Evolutionary conservation across 2,329 filamentous ascomycete species (phyloP).

Genomic region (Drechmeria coniospora): DNA sequence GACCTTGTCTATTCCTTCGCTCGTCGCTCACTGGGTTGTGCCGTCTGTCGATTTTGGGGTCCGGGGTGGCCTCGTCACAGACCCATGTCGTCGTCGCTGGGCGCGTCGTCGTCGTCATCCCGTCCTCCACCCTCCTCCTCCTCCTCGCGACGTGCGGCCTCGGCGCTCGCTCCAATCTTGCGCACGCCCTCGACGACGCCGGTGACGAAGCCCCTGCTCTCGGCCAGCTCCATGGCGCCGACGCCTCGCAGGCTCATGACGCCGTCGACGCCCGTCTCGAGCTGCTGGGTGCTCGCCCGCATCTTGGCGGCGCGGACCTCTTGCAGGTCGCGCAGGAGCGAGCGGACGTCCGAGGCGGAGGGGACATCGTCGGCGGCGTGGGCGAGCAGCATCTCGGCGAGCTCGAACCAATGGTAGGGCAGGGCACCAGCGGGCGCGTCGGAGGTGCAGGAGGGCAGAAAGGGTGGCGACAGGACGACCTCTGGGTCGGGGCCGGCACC

Average conservation of each 20-base stretch:
- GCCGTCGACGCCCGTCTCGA: slow-evolving; percentile 60
- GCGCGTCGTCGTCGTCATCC: slow-evolving; percentile 50
- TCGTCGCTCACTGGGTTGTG: too few species aligned
- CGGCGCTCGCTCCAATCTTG: slow-evolving; percentile 66
- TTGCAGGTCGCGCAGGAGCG: slow-evolving; percentile 63
- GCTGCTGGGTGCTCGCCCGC: slow-evolving; percentile 53
- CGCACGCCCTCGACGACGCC: slow-evolving; percentile 80
- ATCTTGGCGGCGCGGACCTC: slow-evolving; percentile 87
- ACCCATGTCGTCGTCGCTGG: slow-evolving; percentile 38
- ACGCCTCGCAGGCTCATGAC: slow-evolving; percentile 57
- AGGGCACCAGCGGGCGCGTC: slow-evolving; percentile 53
- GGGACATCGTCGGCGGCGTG: slow-evolving; percentile 71
- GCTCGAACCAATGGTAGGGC: slow-evolving; percentile 91
- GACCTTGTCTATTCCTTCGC: too few species aligned
- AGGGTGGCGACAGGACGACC: slow-evolving; percentile 49
- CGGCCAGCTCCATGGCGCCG: slow-evolving; percentile 83
- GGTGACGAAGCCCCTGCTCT: slow-evolving; percentile 68
- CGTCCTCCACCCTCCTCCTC: slow-evolving; percentile 51
- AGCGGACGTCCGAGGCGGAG: slow-evolving; percentile 57
- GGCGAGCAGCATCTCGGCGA: slow-evolving; percentile 74
- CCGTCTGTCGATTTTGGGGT: too few species aligned
- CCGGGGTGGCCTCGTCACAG: too few species aligned
- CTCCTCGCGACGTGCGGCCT: slow-evolving; percentile 61
- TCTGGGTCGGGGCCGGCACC: slow-evolving; percentile 16
- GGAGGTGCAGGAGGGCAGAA: slow-evolving; percentile 60